Base-by-base conservation (phyloP, 1,284 basidiomycete genomes). In the Polyporus tsugae region DNA sequence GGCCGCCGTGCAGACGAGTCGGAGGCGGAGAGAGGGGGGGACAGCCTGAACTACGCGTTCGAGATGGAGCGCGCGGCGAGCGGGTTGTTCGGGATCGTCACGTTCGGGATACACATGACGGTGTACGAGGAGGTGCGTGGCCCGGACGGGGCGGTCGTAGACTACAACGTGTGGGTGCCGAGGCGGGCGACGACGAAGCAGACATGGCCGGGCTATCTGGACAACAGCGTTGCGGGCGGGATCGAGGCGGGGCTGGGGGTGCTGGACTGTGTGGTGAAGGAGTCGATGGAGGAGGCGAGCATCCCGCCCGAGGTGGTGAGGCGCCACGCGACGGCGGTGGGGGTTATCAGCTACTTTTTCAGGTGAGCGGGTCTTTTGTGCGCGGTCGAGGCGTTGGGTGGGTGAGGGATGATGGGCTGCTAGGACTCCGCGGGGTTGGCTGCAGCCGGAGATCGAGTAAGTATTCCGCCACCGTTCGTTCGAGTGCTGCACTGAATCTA, bases 261-360 rank as follows among this genome's bases (percentile, higher is more conserved):
- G 0, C 87, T 93, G 64, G 93, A 96, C 65, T 87, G 91, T 4
- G 85, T 99, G 63, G 87, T 98, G 53, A 97, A 98, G 76, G 97
- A 99, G 80, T 93, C 95, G 72, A 91, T 91, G 84, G 97, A 98
- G 77, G 96, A 98, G 80, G 97, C 95, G 17, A 94, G 90, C 73
- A 84, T 98, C 25, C 82, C 86, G 0, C 89, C 90, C 64, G 78
- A 84, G 13, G 76, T 95, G 41, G 89, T 94, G 1, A 81, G 85
- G 59, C 80, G 82, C 53, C 80, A 90, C 70, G 83, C 91, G 22
- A 90, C 85, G 73, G 79, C 84, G 38, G 87, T 84, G n/a, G 90
- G 91, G 4, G 83, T 84, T 5, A 79, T 93, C 62, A 91, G 88
- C 73, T 94, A 94, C 78, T 93, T 90, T 80, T 84, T 83, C 78